Evolutionary conservation across 805 yeast species (phyloP).

Genomic region (Ogataea nitratoaversa): DNA sequence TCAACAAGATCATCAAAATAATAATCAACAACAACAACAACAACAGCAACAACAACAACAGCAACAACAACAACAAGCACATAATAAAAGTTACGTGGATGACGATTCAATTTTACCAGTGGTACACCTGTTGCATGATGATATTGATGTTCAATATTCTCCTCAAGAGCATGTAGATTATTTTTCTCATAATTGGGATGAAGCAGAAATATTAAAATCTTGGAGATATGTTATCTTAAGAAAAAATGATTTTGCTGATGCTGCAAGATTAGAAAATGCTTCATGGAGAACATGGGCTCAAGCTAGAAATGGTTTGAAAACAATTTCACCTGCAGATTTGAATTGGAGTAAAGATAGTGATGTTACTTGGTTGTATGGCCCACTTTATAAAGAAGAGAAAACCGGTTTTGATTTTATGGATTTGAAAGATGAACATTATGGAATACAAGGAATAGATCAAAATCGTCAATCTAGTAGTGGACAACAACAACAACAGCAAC

Average conservation of each 20-base stretch:
- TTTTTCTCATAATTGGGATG: constrained; percentile 94
- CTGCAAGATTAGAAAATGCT: constrained; percentile 78
- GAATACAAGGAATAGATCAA: background rate
- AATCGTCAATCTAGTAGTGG: no score
- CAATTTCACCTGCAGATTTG: constrained; percentile 85
- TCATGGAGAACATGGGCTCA: constrained; percentile 98
- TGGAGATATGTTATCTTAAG: constrained; percentile 90
- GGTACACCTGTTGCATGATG: constrained; percentile 64
- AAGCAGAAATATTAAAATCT: constrained; percentile 84
- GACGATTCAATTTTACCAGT: constrained; percentile 4
- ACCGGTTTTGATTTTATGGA: constrained; percentile 18
- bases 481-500: background rate
- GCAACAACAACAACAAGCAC: constrained; percentile 5
- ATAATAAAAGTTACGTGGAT: constrained; percentile 4
- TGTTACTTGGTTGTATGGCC: constrained; percentile 98
- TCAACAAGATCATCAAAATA: constrained; percentile 1
- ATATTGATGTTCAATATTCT: constrained; percentile 70
- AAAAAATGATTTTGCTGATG: constrained; percentile 78
- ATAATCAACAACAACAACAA: constrained; percentile 6
- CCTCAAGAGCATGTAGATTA: constrained; percentile 94
- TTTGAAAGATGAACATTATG: constrained; percentile 11
- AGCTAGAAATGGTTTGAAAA: constrained; percentile 61
- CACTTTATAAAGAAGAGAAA: constrained; percentile 35
- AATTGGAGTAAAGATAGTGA: constrained; percentile 98
- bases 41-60: constrained; percentile 13